Evolutionary conservation across 2,329 filamentous ascomycete species (phyloP).

Genomic region (Cercospora sesami): DNA sequence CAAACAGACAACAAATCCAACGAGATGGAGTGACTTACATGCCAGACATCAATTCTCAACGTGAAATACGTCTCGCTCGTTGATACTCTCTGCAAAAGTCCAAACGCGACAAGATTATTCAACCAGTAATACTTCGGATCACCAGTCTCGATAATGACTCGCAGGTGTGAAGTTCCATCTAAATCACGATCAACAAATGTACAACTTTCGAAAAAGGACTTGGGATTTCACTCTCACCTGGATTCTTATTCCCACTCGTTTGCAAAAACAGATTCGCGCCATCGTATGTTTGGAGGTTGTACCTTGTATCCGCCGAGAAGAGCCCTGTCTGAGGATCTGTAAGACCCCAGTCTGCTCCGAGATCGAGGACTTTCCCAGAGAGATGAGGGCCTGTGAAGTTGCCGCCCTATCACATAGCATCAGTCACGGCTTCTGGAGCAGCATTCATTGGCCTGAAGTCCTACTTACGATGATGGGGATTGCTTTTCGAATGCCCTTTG

Average conservation of each 20-base stretch:
- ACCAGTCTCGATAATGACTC: constrained; percentile 40
- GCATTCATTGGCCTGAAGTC: background rate
- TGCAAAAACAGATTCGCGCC: constrained; percentile 40
- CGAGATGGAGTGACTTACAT: constrained; percentile 27
- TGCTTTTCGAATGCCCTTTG: constrained; percentile 33
- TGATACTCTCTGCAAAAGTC: constrained; percentile 22
- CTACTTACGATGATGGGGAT: constrained; percentile 32
- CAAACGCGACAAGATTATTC: constrained; percentile 40
- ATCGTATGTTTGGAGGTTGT: constrained; percentile 42
- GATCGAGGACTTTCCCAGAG: constrained; percentile 36
- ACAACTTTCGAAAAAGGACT: background rate
- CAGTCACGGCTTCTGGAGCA: background rate
- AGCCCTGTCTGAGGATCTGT: constrained; percentile 35
- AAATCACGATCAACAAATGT: background rate
- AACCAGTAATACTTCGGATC: constrained; percentile 41
- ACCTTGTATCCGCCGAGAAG: constrained; percentile 41
- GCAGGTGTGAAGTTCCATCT: constrained; percentile 36
- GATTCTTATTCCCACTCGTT: constrained; percentile 37
- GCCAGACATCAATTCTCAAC: constrained; percentile 34
- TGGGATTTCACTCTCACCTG: constrained; percentile 11
- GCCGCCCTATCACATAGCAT: constrained; percentile 20
- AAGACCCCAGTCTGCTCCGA: constrained; percentile 45
- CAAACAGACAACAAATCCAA: background rate
- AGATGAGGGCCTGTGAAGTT: constrained; percentile 37
- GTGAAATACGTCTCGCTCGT: constrained; percentile 22